phyloP scores from a whole-genome alignment of 306 rosid species.

The Gastrolobium bilobum region DNA sequence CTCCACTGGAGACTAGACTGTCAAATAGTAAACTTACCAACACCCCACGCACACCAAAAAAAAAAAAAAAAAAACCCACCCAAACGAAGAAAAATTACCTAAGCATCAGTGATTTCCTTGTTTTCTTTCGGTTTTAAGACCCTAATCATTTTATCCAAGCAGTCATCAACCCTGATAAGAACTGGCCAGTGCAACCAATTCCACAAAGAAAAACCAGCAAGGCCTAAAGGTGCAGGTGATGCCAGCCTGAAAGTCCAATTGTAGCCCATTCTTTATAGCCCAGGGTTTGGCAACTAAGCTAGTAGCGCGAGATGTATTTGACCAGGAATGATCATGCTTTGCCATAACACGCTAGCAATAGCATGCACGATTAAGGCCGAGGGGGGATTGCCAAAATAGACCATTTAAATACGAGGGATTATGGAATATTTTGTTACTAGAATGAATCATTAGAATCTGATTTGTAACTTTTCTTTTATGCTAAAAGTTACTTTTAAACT shows the following conservation, averaged over 20 bases:
- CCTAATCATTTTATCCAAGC: background rate
- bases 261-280: background rate
- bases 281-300: background rate
- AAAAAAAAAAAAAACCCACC: no score
- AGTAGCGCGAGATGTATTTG: background rate
- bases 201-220: no score
- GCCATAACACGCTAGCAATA: background rate
- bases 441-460: no score
- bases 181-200: no score
- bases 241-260: background rate
- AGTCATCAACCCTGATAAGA: background rate
- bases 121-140: background rate
- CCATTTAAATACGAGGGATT: no score
- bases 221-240: no score
- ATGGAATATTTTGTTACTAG: no score
- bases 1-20: background rate
- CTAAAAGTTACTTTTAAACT: no score
- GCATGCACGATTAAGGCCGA: background rate
- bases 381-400: background rate
- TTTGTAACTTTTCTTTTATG: no score
- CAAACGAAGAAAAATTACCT: no score
- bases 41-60: background rate
- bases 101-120: background rate
- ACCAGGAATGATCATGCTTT: background rate
- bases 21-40: background rate